These are phyloP conservation scores for Syzygium aqueum DNA, from an alignment of 345 rosid species.

Conservation along the genomic window DNA sequence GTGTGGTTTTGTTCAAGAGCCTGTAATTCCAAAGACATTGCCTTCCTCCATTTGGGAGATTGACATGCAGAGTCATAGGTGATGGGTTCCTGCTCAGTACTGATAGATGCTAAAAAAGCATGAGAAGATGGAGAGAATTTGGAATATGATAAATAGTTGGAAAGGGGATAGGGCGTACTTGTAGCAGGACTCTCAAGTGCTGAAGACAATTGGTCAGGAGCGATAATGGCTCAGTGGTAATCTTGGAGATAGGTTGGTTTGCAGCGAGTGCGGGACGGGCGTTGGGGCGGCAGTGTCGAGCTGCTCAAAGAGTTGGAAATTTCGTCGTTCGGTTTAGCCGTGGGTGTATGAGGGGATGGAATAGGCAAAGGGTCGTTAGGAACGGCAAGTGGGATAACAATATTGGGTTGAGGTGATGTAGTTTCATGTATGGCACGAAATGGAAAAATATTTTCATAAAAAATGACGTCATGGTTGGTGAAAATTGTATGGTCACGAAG, in stretches of 20 bases:
- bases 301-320: no score
- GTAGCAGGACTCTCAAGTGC: background rate
- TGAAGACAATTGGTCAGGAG: background rate
- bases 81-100: background rate
- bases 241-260: background rate
- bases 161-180: background rate
- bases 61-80: background rate
- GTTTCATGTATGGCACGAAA: background rate
- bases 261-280: background rate
- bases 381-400: no score
- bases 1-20: background rate
- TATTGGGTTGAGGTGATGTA: no score
- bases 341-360: background rate
- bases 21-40: background rate
- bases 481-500: background rate
- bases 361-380: no score
- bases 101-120: background rate
- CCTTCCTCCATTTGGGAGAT: background rate
- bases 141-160: background rate
- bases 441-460: background rate
- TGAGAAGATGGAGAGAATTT: background rate
- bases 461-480: background rate
- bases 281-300: background rate
- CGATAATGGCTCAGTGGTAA: background rate
- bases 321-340: background rate